Percentiles rank a stretch among this genome's conserved stretches.
Conservation (phyloP, 83 land plant genomes). For the Thuja plicata region DNA sequence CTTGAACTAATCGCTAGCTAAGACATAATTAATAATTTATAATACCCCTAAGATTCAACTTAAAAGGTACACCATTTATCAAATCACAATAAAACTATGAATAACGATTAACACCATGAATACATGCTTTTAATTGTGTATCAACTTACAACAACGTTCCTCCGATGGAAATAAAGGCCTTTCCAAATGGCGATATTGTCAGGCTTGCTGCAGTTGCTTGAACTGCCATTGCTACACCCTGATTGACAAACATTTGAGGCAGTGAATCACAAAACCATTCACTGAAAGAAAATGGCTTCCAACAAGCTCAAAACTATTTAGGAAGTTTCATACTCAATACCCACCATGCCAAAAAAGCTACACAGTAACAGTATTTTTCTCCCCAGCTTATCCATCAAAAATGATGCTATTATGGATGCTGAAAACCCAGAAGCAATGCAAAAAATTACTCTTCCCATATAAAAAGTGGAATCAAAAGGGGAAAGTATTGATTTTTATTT, state of each 20-base stretch:
- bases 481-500: neutral
- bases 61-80: neutral
- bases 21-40: neutral
- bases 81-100: neutral
- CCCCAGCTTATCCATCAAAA: constrained; percentile 80
- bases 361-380: constrained; percentile 61
- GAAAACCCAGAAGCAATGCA: constrained; percentile 9
- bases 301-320: neutral
- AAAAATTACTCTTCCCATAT: neutral
- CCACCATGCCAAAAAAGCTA: constrained; percentile 84
- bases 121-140: neutral
- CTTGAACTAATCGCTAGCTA: neutral
- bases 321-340: neutral
- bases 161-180: constrained; percentile 56
- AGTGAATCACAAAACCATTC: neutral
- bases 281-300: neutral
- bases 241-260: neutral
- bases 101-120: neutral
- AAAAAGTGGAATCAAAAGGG: neutral
- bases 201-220: constrained; percentile 57
- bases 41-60: neutral
- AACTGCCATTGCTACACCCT: constrained; percentile 69
- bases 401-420: constrained; percentile 73
- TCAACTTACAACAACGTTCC: constrained; percentile 77
- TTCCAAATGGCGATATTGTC: constrained; percentile 16